phyloP scores from a whole-genome alignment of 768 basidiomycete species.

The Mycena kentingensis region DNA sequence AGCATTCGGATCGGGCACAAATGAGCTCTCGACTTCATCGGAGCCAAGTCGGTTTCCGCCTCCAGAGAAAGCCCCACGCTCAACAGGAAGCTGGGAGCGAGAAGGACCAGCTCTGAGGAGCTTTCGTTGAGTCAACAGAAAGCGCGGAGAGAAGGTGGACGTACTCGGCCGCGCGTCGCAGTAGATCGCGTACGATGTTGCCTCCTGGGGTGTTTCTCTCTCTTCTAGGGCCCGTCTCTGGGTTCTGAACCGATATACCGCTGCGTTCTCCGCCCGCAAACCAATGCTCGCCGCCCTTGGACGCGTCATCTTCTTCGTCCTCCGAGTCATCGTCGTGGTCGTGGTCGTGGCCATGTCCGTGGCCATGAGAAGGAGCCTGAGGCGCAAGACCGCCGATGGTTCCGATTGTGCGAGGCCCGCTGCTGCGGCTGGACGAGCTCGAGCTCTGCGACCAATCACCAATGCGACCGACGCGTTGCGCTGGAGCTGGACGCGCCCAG shows the following conservation, averaged over 20 bases:
- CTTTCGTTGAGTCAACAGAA: conserved; percentile 12
- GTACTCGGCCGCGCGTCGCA: conserved; percentile 81
- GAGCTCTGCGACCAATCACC: conserved; percentile 9
- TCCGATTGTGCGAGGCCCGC: conserved; percentile 6
- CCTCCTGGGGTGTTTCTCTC: conserved; percentile 49
- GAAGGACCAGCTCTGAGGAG: conserved; percentile 40
- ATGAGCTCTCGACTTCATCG: conserved; percentile 81
- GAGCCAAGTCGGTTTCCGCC: conserved; percentile 85
- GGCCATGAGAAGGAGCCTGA: background rate
- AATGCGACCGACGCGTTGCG: conserved; percentile 15
- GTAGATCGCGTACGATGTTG: conserved; percentile 65
- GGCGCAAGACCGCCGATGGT: conserved; percentile 11
- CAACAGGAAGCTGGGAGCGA: conserved; percentile 18
- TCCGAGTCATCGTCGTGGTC: conserved; percentile 36
- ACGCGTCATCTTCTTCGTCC: conserved; percentile 55
- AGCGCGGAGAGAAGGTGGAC: conserved; percentile 32
- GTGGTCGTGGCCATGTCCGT: background rate
- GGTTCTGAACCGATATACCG: conserved; percentile 88
- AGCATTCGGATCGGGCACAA: conserved; percentile 71
- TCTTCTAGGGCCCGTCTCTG: conserved; percentile 44
- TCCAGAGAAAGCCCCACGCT: conserved; percentile 56
- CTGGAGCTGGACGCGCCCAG: conserved; percentile 10
- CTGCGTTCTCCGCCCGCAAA: conserved; percentile 97
- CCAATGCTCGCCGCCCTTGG: conserved; percentile 63
- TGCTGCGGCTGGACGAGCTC: background rate